Base-by-base conservation (phyloP, 805 yeast genomes). In the Kazachstania taianensis region DNA sequence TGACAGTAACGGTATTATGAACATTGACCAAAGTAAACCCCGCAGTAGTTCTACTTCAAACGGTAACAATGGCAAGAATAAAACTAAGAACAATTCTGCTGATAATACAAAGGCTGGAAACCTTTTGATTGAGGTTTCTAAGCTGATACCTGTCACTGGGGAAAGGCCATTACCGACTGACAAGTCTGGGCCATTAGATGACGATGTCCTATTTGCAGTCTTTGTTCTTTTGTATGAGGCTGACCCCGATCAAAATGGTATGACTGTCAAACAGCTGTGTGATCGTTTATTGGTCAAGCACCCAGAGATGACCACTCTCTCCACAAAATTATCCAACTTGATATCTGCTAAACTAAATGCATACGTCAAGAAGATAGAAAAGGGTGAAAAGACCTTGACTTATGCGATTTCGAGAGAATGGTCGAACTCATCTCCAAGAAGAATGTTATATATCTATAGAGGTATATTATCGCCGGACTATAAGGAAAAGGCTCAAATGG, bases 261-360 rank as follows among this genome's bases (percentile, higher is more conserved):
- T 82, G 86, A 82, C 94, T n/a, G 94, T 82, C 22, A 82, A 82
- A 52, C 94, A 82, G 53, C 72, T 82, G 40, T 82, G 94, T 60
- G 94, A 82, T 55, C 70, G 78, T 39, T 63, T 82, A 32, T 63
- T 76, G 33, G 83, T 75, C 38, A 70, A 73, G 47, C 89, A 82
- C 54, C 94, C 94, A 1, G 86, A 81, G 33, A 82, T 81, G 86
- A 81, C 86, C 4, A 80, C 75, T 41, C 58, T 82, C 40, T 78
- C 86, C 3, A 78, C 89, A 14, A 82, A 82, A 50, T 78, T 89
- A 12, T 80, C 89, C 18, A 82, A 82, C 53, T 59, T 82, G 45
- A 87, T 82, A 2, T 73, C 82, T 45, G 94, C 94, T 14, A 82
- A 82, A 54, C 63, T 82, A 46, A 82, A 82, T 54, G 92, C 92